phyloP scores from a whole-genome alignment of 2,329 filamentous ascomycete genomes.

The Grosmannia huntii region DNA sequence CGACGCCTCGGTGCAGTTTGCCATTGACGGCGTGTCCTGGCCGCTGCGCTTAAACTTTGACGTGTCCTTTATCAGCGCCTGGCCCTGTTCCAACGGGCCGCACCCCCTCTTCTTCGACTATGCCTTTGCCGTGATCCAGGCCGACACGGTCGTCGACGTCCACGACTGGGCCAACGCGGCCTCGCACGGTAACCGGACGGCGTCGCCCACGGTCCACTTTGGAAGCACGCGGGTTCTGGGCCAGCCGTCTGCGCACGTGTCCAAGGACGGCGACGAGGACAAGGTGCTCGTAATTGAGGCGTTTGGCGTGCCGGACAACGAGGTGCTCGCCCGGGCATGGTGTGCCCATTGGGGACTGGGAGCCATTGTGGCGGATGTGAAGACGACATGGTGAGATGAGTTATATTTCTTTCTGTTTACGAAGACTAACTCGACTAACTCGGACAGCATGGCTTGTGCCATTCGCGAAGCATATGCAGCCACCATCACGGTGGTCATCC shows the following conservation, averaged over 20 bases:
- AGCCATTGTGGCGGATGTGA: slow-evolving; percentile 56
- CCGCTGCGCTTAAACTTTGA: slow-evolving; percentile 50
- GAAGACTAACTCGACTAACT: slow-evolving; percentile 1
- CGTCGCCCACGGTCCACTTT: slow-evolving; percentile 9
- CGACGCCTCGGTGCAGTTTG: slow-evolving; percentile 51
- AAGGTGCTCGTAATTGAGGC: slow-evolving; percentile 61
- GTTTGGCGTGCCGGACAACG: slow-evolving; percentile 61
- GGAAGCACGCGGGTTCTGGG: slow-evolving; percentile 8
- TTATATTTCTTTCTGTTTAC: neutral
- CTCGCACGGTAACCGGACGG: slow-evolving; percentile 11
- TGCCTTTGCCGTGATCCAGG: slow-evolving; percentile 42
- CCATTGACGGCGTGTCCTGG: slow-evolving; percentile 50
- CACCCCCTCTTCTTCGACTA: slow-evolving; percentile 66
- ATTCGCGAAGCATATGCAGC: slow-evolving; percentile 66
- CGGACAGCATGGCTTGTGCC: slow-evolving; percentile 55
- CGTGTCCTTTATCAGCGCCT: slow-evolving; percentile 53
- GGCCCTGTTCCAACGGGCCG: slow-evolving; percentile 49
- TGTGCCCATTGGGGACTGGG: slow-evolving; percentile 63
- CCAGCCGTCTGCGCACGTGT: slow-evolving; percentile 9
- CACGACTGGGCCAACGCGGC: slow-evolving; percentile 49
- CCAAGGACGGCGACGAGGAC: slow-evolving; percentile 38
- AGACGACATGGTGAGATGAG: slow-evolving; percentile 50
- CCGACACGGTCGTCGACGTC: slow-evolving; percentile 53
- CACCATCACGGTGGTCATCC: slow-evolving; percentile 57
- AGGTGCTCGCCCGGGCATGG: slow-evolving; percentile 65